Conservation (phyloP, 2,329 filamentous ascomycete genomes). For the Acrocalymma vagum region DNA sequence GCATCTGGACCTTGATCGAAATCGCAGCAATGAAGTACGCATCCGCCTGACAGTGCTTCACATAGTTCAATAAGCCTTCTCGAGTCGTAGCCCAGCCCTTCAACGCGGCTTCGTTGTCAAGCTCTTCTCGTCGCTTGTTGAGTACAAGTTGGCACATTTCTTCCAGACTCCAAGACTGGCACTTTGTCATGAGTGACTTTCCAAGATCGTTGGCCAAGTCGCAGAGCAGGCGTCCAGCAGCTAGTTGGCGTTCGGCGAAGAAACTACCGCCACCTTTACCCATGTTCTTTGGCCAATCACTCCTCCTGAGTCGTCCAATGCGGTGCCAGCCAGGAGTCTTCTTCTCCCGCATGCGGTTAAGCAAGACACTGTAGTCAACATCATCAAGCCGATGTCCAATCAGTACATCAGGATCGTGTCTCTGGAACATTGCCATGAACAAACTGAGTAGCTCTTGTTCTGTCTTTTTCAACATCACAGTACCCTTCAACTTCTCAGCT, state of each 20-base stretch:
- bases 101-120: constrained; percentile 88
- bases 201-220: constrained; percentile 96
- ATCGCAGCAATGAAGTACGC: constrained; percentile 96
- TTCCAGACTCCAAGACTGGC: constrained; percentile 96
- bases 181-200: constrained; percentile 96
- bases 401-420: constrained; percentile 90
- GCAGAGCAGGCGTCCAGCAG: constrained; percentile 88
- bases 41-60: constrained; percentile 93
- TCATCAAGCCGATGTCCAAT: constrained; percentile 97
- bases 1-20: constrained; percentile 86
- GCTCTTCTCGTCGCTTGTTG: constrained; percentile 76
- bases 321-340: constrained; percentile 96
- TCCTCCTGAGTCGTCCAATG: constrained; percentile 84
- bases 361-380: constrained; percentile 90
- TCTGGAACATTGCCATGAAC: constrained; percentile 87
- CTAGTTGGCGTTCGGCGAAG: constrained; percentile 89
- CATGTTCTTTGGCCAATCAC: constrained; percentile 86
- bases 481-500: constrained; percentile 76
- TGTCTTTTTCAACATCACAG: constrained; percentile 81
- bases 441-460: constrained; percentile 87
- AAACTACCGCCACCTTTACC: constrained; percentile 88
- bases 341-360: constrained; percentile 86
- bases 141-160: constrained; percentile 97
- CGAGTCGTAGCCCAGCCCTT: constrained; percentile 86
- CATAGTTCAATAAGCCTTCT: constrained; percentile 89